Evolutionary conservation across 2,329 filamentous ascomycete species (phyloP).

Genomic region (Cordyceps sp.): DNA sequence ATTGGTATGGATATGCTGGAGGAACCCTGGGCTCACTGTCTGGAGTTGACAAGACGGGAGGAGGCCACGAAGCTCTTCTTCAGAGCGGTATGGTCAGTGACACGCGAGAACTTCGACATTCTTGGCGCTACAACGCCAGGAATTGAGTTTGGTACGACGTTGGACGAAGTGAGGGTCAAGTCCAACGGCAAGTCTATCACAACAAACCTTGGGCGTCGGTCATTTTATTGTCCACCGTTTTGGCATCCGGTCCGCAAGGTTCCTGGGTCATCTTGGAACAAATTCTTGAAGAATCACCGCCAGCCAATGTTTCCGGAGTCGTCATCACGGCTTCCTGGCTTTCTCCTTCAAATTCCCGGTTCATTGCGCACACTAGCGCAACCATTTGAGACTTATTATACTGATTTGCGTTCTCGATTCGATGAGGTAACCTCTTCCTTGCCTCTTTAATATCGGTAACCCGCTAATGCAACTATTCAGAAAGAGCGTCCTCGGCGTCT

Average conservation of each 20-base stretch:
- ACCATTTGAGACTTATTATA: not conserved
- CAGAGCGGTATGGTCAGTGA: slow-evolving; percentile 5
- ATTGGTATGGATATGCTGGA: slow-evolving; percentile 5
- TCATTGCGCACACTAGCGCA: not conserved
- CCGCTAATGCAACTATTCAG: not conserved
- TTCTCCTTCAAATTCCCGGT: slow-evolving; percentile 2
- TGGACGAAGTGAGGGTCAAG: slow-evolving; percentile 6
- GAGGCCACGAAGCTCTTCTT: slow-evolving; percentile 5
- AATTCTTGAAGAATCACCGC: slow-evolving; percentile 7
- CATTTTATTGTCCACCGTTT: slow-evolving; percentile 4
- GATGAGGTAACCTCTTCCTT: not conserved
- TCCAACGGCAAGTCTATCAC: slow-evolving; percentile 6
- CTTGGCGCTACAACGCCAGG: slow-evolving; percentile 2
- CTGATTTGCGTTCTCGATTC: not conserved
- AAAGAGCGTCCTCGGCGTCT: not conserved
- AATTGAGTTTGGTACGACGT: slow-evolving; percentile 7
- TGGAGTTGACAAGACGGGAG: not conserved
- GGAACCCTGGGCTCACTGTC: slow-evolving; percentile 1
- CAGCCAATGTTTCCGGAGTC: slow-evolving; percentile 3
- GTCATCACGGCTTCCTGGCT: not conserved
- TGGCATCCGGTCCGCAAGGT: slow-evolving; percentile 7
- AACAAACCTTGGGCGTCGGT: slow-evolving; percentile 3
- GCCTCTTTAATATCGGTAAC: not conserved
- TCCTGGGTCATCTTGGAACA: slow-evolving; percentile 10
- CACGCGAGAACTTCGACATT: slow-evolving; percentile 2